Conservation (phyloP, 768 basidiomycete species). For the Suillus spraguei region DNA sequence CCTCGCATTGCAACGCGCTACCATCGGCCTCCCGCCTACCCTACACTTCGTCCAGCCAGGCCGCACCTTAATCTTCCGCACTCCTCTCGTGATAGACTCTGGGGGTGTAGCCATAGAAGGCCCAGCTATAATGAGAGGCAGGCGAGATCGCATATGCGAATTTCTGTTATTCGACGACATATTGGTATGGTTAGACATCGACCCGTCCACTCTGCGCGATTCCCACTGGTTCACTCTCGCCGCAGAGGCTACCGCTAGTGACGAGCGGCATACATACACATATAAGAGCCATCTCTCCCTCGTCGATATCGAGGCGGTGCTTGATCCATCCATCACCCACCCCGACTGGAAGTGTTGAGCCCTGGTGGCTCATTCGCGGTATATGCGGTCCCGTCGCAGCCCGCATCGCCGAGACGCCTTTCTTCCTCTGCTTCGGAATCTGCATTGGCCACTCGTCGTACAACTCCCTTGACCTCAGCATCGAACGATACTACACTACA, state of each 20-base stretch:
- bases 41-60: constrained; percentile 82
- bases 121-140: neutral
- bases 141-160: constrained; percentile 5
- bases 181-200: constrained; percentile 2
- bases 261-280: constrained; percentile 44
- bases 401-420: neutral
- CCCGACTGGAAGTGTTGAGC: constrained; percentile 69
- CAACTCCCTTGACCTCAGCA: neutral
- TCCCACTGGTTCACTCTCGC: neutral
- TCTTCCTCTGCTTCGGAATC: constrained; percentile 4
- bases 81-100: constrained; percentile 5
- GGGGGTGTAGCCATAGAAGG: constrained; percentile 7
- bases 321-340: constrained; percentile 33
- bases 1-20: constrained; percentile 77
- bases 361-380: constrained; percentile 78
- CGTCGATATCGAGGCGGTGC: constrained; percentile 76
- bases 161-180: constrained; percentile 6
- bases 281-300: constrained; percentile 72
- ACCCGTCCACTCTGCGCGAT: neutral
- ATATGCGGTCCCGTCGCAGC: constrained; percentile 55
- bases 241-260: neutral
- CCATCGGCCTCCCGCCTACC: constrained; percentile 73
- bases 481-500: constrained; percentile 2
- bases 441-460: neutral
- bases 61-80: constrained; percentile 56